Base-by-base conservation (phyloP, 2,329 filamentous ascomycete species). In the Nannizziopsis barbatae region DNA sequence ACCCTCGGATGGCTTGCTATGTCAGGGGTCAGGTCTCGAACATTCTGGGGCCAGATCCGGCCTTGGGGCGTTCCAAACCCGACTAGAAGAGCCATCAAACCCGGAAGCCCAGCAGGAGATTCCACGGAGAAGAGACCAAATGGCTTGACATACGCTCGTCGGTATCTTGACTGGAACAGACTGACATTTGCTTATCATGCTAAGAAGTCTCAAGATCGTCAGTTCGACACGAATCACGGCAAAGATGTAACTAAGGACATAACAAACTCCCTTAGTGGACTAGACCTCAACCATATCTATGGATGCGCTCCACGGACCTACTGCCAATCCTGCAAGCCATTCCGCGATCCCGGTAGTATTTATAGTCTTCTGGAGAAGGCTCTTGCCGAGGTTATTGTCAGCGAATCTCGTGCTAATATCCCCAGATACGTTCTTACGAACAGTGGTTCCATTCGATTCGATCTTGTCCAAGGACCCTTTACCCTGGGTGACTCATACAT, bases 131-230 rank as follows among this genome's bases (percentile, higher is more conserved):
- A 27, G 17, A 40, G 22, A 11, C 17, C 15, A 22, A 14, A 15
- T 31, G 10, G 22, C 7, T 42, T 61, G 10, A 50, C 46, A 7
- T 81, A 76, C 57, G 73, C 75, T 2, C 74, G 80, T 6, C 72
- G 80, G 18, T 84, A 83, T 57, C 69, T 84, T 8, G 81, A 84
- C 63, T 84, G 79, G 75, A 84, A 83, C 60, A 73, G 78, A 4
- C 66, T 72, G n/a, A 80, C 78, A 0, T 83, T 84, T 56, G 71
- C 75, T 50, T 82, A 79, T 57, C 80, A 84, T 58, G 73, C 78
- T 2, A 62, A 67, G n/a, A 71, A 69, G 36, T 73, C 71, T 40
- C 71, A 74, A 41, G 57, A 64, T 35, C 35, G 47, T 30, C 65
- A 64, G 0, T 78, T 78, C 45, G 75, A 79, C 55, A 74, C 69